phyloP scores from a whole-genome alignment of 2,329 filamentous ascomycete genomes.

The Capronia epimyces region DNA sequence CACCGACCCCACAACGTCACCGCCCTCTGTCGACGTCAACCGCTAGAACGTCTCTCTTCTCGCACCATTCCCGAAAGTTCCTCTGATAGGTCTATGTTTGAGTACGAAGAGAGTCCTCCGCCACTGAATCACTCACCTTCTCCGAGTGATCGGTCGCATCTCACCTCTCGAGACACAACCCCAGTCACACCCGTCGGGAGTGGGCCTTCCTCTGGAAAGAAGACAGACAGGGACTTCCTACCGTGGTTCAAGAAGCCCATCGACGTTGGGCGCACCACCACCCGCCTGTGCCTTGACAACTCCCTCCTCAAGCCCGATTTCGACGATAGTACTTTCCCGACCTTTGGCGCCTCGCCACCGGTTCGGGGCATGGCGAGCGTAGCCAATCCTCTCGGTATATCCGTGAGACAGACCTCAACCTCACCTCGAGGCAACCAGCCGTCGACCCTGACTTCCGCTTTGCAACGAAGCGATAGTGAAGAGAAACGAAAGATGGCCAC shows the following conservation, averaged over 20 bases:
- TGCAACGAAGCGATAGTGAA: slow-evolving; percentile 47
- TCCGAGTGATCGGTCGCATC: slow-evolving; percentile 44
- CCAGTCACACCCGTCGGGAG: slow-evolving; percentile 47
- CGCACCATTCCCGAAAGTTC: neutral
- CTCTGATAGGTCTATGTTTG: slow-evolving; percentile 42
- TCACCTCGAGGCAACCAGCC: slow-evolving; percentile 56
- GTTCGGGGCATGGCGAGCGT: slow-evolving; percentile 37
- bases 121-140: slow-evolving; percentile 50
- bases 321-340: slow-evolving; percentile 36
- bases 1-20: slow-evolving; percentile 9
- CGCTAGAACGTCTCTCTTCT: slow-evolving; percentile 18
- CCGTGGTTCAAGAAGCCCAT: slow-evolving; percentile 43
- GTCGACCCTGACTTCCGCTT: slow-evolving; percentile 58
- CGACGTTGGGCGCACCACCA: slow-evolving; percentile 37
- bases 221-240: slow-evolving; percentile 38
- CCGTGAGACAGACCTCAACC: slow-evolving; percentile 52
- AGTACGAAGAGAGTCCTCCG: slow-evolving; percentile 48
- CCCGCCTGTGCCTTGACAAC: slow-evolving; percentile 36
- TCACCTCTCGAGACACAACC: slow-evolving; percentile 48
- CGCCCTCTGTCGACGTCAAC: slow-evolving; percentile 3
- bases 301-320: slow-evolving; percentile 34
- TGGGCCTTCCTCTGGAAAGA: slow-evolving; percentile 41
- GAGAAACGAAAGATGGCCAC: slow-evolving; percentile 32
- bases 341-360: slow-evolving; percentile 38
- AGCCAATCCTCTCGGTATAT: slow-evolving; percentile 56